These are phyloP conservation scores for Yamadazyma tumulicola DNA, from an alignment of 805 yeast genomes.

Conservation along the genomic window DNA sequence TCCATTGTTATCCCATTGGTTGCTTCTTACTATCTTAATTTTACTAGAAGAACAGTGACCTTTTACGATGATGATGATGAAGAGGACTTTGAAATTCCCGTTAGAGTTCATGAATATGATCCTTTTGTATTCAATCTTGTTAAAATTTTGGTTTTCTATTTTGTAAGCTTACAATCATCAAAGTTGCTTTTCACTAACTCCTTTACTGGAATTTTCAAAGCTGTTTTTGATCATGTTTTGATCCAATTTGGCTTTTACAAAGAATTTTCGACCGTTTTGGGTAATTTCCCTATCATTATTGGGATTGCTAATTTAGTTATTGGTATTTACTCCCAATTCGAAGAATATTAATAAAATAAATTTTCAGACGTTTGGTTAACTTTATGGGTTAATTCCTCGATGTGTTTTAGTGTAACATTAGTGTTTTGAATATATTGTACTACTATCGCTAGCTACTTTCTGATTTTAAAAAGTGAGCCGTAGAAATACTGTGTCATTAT, in stretches of 20 bases:
- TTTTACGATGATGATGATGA: slow-evolving; percentile 23
- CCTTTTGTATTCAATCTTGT: slow-evolving; percentile 52
- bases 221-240: slow-evolving; percentile 27
- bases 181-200: slow-evolving; percentile 25
- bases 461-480: background rate
- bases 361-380: background rate
- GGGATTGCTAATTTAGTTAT: slow-evolving; percentile 44
- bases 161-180: slow-evolving; percentile 30
- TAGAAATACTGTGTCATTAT: no score
- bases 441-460: no score
- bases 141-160: slow-evolving; percentile 42
- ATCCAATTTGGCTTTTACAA: slow-evolving; percentile 37
- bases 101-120: slow-evolving; percentile 45
- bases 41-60: slow-evolving; percentile 38
- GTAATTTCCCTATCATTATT: slow-evolving; percentile 44
- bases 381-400: background rate
- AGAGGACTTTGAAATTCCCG: slow-evolving; percentile 26
- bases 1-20: slow-evolving; percentile 41
- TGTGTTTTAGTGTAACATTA: slow-evolving; percentile 6
- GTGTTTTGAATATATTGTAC: slow-evolving; percentile 6
- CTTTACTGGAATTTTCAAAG: slow-evolving; percentile 21
- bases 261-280: slow-evolving; percentile 37
- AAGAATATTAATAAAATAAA: slow-evolving; percentile 31
- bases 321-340: slow-evolving; percentile 52
- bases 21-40: slow-evolving; percentile 50